Evolutionary conservation across 768 basidiomycete genomes (phyloP).

Genomic region (Saitozyma podzolica): DNA sequence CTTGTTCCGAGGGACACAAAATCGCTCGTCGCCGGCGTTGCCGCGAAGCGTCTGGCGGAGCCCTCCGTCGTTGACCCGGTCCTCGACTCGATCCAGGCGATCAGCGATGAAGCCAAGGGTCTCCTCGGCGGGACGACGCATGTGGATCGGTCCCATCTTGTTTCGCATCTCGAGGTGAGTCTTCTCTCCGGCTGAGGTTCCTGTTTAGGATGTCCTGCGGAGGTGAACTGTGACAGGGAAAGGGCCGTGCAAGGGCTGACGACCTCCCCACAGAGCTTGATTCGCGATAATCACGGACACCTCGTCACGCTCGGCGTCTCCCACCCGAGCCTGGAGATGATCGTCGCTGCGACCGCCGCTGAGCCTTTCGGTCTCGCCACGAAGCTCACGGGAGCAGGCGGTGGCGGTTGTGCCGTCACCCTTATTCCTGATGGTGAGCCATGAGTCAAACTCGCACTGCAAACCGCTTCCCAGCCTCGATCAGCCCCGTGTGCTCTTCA

Average conservation of each 20-base stretch:
- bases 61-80: slow-evolving; percentile 80
- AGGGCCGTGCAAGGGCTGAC: not conserved
- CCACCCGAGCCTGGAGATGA: slow-evolving; percentile 80
- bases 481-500: too few species aligned
- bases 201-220: not conserved
- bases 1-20: slow-evolving; percentile 92
- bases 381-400: slow-evolving; percentile 95
- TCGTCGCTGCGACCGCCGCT: slow-evolving; percentile 67
- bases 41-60: slow-evolving; percentile 59
- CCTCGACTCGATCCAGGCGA: slow-evolving; percentile 75
- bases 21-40: slow-evolving; percentile 86
- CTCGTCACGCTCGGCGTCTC: slow-evolving; percentile 85
- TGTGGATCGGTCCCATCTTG: slow-evolving; percentile 65
- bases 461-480: too few species aligned
- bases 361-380: slow-evolving; percentile 21
- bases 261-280: slow-evolving; percentile 62
- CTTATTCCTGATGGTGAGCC: slow-evolving; percentile 85
- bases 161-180: slow-evolving; percentile 71
- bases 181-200: not conserved
- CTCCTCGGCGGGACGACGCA: slow-evolving; percentile 69
- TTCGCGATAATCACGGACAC: slow-evolving; percentile 84
- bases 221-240: not conserved
- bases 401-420: slow-evolving; percentile 96
- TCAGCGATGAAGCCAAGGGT: slow-evolving; percentile 77
- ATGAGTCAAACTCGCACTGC: not conserved